Conservation (phyloP, 176 grass and related monocot genomes). For the Aegilops umbellulata region DNA sequence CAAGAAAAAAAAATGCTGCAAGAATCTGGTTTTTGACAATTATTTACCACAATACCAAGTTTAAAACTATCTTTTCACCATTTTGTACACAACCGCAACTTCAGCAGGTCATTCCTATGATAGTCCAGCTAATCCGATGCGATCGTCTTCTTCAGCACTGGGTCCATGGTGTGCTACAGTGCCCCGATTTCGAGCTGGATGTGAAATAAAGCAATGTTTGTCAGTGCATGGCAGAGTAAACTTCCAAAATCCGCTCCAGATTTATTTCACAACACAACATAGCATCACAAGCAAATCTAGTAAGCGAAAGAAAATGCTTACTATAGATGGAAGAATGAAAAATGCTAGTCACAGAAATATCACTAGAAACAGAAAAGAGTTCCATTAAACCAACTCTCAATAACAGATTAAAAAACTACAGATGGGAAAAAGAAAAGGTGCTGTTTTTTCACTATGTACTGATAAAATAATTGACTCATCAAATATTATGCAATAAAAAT, state of each 20-base stretch:
- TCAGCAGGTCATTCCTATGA: slow-evolving; percentile 39
- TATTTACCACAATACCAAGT: background rate
- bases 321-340: background rate
- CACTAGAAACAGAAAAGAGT: background rate
- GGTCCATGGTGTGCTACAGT: slow-evolving; percentile 39
- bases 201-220: slow-evolving; percentile 16
- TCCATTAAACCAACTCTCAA: background rate
- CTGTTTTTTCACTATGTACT: background rate
- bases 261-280: background rate
- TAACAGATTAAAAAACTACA: background rate
- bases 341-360: background rate
- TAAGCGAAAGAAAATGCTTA: background rate
- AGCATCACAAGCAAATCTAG: background rate
- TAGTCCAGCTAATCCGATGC: slow-evolving; percentile 77
- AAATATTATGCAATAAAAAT: slow-evolving; percentile 1
- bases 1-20: slow-evolving; percentile 10
- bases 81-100: slow-evolving; percentile 28
- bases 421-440: background rate
- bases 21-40: background rate
- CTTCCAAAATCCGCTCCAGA: background rate
- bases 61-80: background rate
- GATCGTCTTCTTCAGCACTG: slow-evolving; percentile 60
- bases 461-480: background rate
- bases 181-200: slow-evolving; percentile 65
- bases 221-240: background rate